Percentiles rank a stretch among this genome's conserved stretches.
phyloP scores from a whole-genome alignment of 1,284 basidiomycete species.

The Ceraceosorus guamensis region DNA sequence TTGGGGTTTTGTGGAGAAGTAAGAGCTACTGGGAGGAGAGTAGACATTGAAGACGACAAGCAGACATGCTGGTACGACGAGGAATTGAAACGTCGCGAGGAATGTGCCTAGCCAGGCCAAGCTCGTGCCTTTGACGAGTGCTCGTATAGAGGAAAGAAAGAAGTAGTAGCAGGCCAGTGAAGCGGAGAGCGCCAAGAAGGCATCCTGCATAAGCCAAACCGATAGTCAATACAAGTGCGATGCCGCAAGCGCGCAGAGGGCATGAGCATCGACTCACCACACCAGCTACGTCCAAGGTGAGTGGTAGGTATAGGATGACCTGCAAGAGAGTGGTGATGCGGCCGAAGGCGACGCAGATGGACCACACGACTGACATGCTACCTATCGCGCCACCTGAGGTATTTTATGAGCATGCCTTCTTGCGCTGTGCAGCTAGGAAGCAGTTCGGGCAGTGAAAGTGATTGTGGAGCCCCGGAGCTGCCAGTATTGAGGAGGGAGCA shows the following conservation, averaged over 20 bases:
- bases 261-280: neutral
- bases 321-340: slow-evolving; percentile 37
- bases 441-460: no score
- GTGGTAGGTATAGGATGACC: slow-evolving; percentile 44
- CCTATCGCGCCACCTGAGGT: no score
- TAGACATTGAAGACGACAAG: slow-evolving; percentile 43
- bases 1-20: slow-evolving; percentile 5
- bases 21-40: slow-evolving; percentile 25
- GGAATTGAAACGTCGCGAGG: slow-evolving; percentile 38
- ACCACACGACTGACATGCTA: slow-evolving; percentile 18
- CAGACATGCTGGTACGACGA: slow-evolving; percentile 40
- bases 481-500: no score
- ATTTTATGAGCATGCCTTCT: no score
- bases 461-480: no score
- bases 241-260: neutral
- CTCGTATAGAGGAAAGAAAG: slow-evolving; percentile 35
- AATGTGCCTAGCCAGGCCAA: slow-evolving; percentile 32
- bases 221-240: no score
- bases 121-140: slow-evolving; percentile 22
- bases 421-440: no score
- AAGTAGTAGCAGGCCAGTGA: slow-evolving; percentile 43
- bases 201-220: slow-evolving; percentile 18
- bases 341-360: slow-evolving; percentile 29
- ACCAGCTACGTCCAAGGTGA: slow-evolving; percentile 44
- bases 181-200: slow-evolving; percentile 44